Evolutionary conservation across 441 rosid genomes (phyloP).

Genomic region (Croton setiger): DNA sequence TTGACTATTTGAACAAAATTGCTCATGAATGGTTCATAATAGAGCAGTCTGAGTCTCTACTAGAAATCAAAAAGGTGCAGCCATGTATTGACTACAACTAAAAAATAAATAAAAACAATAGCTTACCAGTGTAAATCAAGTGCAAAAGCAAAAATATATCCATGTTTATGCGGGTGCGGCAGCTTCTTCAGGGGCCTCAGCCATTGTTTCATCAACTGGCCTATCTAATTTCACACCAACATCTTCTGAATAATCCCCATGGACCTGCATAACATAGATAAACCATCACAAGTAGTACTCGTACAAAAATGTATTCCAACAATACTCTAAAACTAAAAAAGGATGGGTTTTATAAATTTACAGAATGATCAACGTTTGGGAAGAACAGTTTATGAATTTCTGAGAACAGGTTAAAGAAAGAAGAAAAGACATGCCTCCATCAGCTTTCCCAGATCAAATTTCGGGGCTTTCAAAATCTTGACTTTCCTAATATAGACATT

Average conservation of each 20-base stretch:
- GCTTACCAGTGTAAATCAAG: background rate
- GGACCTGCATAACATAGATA: constrained; percentile 44
- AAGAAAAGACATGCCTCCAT: constrained; percentile 49
- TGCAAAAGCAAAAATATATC: background rate
- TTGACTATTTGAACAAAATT: too few species aligned
- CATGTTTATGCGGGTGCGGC: constrained; percentile 22
- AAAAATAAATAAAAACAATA: background rate
- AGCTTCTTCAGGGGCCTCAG: constrained; percentile 51
- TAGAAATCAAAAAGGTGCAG: background rate
- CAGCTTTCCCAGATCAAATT: constrained; percentile 84
- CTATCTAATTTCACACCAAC: constrained; percentile 80
- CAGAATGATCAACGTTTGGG: background rate
- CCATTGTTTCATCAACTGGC: constrained; percentile 68
- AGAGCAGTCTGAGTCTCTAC: background rate
- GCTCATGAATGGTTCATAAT: too few species aligned
- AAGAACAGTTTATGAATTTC: background rate
- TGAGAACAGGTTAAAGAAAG: background rate
- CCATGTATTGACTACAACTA: background rate
- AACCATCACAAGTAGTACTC: background rate
- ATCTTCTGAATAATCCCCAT: constrained; percentile 84
- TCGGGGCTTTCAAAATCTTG: constrained; percentile 82
- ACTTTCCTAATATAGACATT: constrained; percentile 79
- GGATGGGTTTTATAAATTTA: too few species aligned
- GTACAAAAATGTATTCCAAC: background rate
- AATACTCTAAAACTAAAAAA: too few species aligned